Conservation (phyloP, 352 stramenopile genomes). For the Pythium coloratum region DNA sequence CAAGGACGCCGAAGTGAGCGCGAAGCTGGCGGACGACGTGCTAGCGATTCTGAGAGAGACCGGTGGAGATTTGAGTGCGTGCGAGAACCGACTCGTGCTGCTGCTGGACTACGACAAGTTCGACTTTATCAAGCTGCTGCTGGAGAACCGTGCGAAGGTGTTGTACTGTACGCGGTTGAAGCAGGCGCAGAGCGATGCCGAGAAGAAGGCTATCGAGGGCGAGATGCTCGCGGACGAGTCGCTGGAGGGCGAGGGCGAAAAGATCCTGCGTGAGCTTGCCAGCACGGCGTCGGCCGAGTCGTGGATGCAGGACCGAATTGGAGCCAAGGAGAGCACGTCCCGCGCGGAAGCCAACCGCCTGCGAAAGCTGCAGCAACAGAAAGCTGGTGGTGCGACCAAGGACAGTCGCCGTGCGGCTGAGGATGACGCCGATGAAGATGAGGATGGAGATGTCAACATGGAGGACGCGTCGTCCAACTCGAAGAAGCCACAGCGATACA, state of each 20-base stretch:
- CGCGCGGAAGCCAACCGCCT: constrained; percentile 81
- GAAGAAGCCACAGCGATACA: constrained; percentile 80
- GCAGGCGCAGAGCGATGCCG: constrained; percentile 92
- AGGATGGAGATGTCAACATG: constrained; percentile 59
- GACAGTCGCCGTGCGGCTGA: constrained; percentile 27
- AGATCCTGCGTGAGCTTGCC: constrained; percentile 91
- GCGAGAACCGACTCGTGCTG: constrained; percentile 97
- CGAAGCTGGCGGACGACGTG: constrained; percentile 93
- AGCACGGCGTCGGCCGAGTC: constrained; percentile 90
- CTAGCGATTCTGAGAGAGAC: constrained; percentile 65
- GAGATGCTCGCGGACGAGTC: constrained; percentile 86
- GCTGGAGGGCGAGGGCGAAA: constrained; percentile 84
- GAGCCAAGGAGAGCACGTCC: constrained; percentile 82
- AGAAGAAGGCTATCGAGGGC: constrained; percentile 89
- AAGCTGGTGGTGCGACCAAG: constrained; percentile 19
- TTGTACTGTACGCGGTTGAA: constrained; percentile 97
- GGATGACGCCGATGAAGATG: constrained; percentile 41
- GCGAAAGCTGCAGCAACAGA: constrained; percentile 71
- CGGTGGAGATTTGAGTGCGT: constrained; percentile 76
- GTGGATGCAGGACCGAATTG: constrained; percentile 94
- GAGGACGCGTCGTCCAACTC: constrained; percentile 35
- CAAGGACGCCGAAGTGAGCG: constrained; percentile 93
- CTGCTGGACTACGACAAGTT: constrained; percentile 99
- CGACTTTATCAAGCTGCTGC: constrained; percentile 97
- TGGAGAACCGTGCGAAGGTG: constrained; percentile 96